These are phyloP conservation scores for Alternaria dauci DNA, from an alignment of 2,329 filamentous ascomycete species.

Conservation along the genomic window DNA sequence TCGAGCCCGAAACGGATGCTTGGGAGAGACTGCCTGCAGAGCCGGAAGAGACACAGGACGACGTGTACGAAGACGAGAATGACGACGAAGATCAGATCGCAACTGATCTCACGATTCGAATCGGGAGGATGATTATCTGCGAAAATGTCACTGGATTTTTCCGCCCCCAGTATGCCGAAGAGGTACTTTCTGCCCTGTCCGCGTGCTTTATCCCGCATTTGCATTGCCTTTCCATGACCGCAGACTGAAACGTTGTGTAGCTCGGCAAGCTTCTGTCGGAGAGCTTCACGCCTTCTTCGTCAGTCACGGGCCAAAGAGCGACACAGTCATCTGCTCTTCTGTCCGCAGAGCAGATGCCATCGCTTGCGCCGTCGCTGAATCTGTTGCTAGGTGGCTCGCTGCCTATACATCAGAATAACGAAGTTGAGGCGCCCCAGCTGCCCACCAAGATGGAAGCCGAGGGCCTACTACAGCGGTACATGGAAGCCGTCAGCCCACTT, in stretches of 20 bases:
- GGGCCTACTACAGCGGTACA: constrained; percentile 45
- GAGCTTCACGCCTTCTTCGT: constrained; percentile 42
- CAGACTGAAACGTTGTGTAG: constrained; percentile 43
- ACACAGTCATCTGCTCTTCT: constrained; percentile 47
- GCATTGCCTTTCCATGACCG: constrained; percentile 15
- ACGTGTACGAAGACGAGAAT: constrained; percentile 51
- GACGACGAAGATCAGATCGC: constrained; percentile 51
- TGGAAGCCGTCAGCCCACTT: constrained; percentile 48
- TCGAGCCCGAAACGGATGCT: constrained; percentile 48
- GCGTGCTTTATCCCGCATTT: constrained; percentile 15
- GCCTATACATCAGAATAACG: constrained; percentile 37
- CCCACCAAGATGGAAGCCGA: constrained; percentile 49
- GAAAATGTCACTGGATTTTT: constrained; percentile 52
- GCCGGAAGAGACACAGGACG: constrained; percentile 48
- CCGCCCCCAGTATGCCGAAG: constrained; percentile 52
- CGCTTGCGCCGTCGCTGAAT: constrained; percentile 47
- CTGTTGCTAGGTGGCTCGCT: constrained; percentile 45
- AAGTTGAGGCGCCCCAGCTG: constrained; percentile 42
- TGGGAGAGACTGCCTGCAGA: constrained; percentile 50
- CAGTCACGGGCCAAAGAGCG: constrained; percentile 47
- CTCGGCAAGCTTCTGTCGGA: constrained; percentile 51
- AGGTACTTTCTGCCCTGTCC: constrained; percentile 42
- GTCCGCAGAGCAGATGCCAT: constrained; percentile 51
- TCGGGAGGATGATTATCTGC: constrained; percentile 52
- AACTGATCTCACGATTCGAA: constrained; percentile 50